These are phyloP conservation scores for Aspergillus brunneoviolaceus DNA, from an alignment of 2,329 filamentous ascomycete species.

Conservation along the genomic window DNA sequence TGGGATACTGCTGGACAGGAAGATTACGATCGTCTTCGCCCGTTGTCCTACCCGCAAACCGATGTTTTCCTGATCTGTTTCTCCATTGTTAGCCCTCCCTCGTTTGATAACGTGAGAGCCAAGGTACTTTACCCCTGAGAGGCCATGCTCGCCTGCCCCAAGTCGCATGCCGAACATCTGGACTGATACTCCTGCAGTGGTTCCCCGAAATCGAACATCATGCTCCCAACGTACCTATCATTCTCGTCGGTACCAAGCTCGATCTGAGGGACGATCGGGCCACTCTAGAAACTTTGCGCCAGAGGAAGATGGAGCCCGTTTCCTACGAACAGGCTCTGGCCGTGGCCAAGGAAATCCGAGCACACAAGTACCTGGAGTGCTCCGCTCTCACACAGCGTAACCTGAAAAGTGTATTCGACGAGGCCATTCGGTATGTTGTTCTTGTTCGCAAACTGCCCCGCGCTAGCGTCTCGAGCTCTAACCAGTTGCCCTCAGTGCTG, in stretches of 20 bases:
- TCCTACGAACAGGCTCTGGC: slow-evolving; percentile 87
- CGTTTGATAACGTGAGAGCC: slow-evolving; percentile 97
- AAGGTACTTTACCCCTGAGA: slow-evolving; percentile 64
- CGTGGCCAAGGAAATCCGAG: slow-evolving; percentile 90
- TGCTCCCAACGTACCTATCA: slow-evolving; percentile 91
- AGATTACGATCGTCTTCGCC: slow-evolving; percentile 93
- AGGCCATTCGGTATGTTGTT: slow-evolving; percentile 85
- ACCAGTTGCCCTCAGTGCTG: slow-evolving; percentile 37
- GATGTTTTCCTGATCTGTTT: slow-evolving; percentile 99
- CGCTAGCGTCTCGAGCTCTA: background rate
- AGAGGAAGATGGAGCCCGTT: slow-evolving; percentile 96
- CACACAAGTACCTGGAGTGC: slow-evolving; percentile 97
- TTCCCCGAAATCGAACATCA: slow-evolving; percentile 97
- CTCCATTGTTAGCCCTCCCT: slow-evolving; percentile 95
- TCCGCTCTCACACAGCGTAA: slow-evolving; percentile 95
- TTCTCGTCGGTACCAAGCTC: slow-evolving; percentile 94
- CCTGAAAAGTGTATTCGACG: slow-evolving; percentile 97
- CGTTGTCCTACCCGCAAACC: slow-evolving; percentile 95
- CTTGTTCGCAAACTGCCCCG: slow-evolving; percentile 31
- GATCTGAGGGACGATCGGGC: slow-evolving; percentile 87
- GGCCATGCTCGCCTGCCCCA: background rate
- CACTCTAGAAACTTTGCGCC: slow-evolving; percentile 76
- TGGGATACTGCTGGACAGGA: slow-evolving; percentile 99
- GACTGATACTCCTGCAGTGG: slow-evolving; percentile 62
- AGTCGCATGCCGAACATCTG: too few relatives aligned